Evolutionary conservation across 495 filamentous ascomycete genomes (phyloP), one percentile per base, ranked within the genome.

Genomic region (Collariella sp.): DNA sequence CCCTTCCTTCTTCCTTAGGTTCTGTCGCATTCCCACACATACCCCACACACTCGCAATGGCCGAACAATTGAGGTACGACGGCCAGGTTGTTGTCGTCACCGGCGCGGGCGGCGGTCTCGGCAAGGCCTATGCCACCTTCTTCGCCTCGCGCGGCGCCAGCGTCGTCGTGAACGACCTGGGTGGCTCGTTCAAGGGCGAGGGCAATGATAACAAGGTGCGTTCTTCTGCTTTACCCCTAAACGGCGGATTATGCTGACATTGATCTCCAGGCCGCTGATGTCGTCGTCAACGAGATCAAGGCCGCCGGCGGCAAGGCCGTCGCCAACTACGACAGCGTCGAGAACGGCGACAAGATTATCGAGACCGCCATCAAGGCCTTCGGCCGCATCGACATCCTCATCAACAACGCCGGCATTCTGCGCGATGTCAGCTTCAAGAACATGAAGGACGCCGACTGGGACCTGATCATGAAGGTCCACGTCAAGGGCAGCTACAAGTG

Each of bases 401-500:
- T 97, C 70, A 98, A 98, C 80, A 98, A 97, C 67, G 93, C 93
- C 54, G 93, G 93, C 66, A 98, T 98, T 65, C 80, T 98, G 51
- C 86, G 93, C 54, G 93, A 98, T 77, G 67, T 98, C 64, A 89
- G 85, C 77, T 97, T 98, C 76, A 95, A 95, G 83, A 98, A 98
- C 73, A 96, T 97, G 89, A 90, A 84, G 68, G 91, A 97, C 67
- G 69, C 83, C 67, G 94, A 98, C 70, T 98, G 94, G 93, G 94
- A 98, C 66, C 72, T 97, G 56, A 84, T 96, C 67, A 85, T 91
- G 67, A 84, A 81, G 67, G 93, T 98, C 42, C 93, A 98, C 72
- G 87, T 96, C 54, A 88, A 86, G 71, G 93, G 93, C 62, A 84
- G 89, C 61, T 98, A 95, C 78, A 97, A 96, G 85, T 96, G 90